These are phyloP conservation scores for Pichia paraexigua DNA, from an alignment of 805 yeast species.

Conservation along the genomic window DNA sequence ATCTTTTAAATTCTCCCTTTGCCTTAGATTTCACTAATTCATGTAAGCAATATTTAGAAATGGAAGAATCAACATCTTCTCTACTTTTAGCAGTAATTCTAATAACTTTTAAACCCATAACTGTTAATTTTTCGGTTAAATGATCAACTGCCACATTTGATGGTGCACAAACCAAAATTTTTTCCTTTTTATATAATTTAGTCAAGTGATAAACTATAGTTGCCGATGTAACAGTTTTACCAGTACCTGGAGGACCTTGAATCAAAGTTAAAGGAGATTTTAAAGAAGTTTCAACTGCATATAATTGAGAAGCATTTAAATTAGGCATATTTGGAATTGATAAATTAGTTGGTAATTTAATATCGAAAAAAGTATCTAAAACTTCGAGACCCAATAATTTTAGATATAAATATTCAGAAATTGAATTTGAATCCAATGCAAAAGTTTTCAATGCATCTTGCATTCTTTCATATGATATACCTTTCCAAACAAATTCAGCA, in stretches of 20 bases:
- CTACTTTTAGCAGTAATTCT: conserved; percentile 69
- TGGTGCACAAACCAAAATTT: conserved; percentile 86
- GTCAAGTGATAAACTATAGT: conserved; percentile 74
- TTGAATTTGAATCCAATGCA: conserved; percentile 62
- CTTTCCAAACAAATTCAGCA: conserved; percentile 87
- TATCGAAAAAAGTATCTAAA: conserved; percentile 51
- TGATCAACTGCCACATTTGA: conserved; percentile 95
- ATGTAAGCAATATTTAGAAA: conserved; percentile 50
- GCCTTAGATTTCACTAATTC: conserved; percentile 41
- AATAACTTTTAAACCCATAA: conserved; percentile 69
- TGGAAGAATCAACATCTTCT: conserved; percentile 70
- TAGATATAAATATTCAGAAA: conserved; percentile 68
- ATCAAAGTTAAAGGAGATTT: conserved; percentile 69
- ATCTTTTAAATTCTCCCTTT: conserved; percentile 49
- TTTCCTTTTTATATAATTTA: conserved; percentile 45
- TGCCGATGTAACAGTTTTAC: conserved; percentile 90
- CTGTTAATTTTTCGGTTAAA: conserved; percentile 62
- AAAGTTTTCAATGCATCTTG: conserved; percentile 65
- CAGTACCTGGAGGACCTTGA: conserved; percentile 97
- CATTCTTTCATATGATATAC: conserved; percentile 76
- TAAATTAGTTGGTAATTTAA: conserved; percentile 51
- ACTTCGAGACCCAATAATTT: conserved; percentile 76
- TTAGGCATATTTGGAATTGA: conserved; percentile 61
- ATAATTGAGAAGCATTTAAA: conserved; percentile 69
- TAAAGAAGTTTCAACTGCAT: conserved; percentile 65